phyloP scores from a whole-genome alignment of 2,329 filamentous ascomycete genomes.

The Curvularia eragrostidis region DNA sequence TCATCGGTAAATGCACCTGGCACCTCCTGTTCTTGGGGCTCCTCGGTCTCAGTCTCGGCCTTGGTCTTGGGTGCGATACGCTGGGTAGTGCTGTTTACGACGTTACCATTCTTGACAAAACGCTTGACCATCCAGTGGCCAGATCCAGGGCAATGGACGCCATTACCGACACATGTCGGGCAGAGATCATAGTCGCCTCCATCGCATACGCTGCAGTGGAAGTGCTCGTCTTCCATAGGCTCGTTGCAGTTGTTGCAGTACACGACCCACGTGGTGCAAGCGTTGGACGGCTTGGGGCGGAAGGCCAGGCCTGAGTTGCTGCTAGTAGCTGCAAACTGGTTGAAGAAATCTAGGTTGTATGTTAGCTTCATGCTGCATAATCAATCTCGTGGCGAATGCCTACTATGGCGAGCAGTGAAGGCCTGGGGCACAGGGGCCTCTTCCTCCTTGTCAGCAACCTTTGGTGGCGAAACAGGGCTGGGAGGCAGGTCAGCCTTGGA shows the following conservation, averaged over 20 bases:
- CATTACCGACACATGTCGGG: conserved; percentile 74
- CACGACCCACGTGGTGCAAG: conserved; percentile 72
- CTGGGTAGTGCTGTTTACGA: conserved; percentile 87
- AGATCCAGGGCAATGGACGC: conserved; percentile 77
- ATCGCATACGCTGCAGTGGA: conserved; percentile 93
- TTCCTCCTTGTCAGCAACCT: conserved; percentile 29
- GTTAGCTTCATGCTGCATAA: conserved; percentile 18
- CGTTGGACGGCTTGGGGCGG: conserved; percentile 49
- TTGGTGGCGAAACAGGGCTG: conserved; percentile 35
- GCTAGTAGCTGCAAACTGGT: conserved; percentile 37
- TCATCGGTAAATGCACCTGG: conserved; percentile 56
- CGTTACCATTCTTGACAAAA: conserved; percentile 75
- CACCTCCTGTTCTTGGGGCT: conserved; percentile 50
- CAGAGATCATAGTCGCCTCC: conserved; percentile 95
- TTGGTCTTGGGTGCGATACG: conserved; percentile 71
- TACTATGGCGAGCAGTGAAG: conserved; percentile 48
- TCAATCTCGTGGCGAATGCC: conserved; percentile 16
- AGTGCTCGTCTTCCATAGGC: conserved; percentile 81
- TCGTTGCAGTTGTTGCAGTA: conserved; percentile 92
- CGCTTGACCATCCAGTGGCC: conserved; percentile 96
- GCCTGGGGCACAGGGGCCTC: conserved; percentile 53
- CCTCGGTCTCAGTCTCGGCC: conserved; percentile 49
- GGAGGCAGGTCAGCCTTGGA: conserved; percentile 23
- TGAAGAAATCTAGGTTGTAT: conserved; percentile 36
- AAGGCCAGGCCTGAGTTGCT: conserved; percentile 44